Percentiles rank a stretch among this genome's conserved stretches.
These are phyloP conservation scores for Isatis tinctoria DNA, from an alignment of 345 rosid genomes.

Conservation along the genomic window DNA sequence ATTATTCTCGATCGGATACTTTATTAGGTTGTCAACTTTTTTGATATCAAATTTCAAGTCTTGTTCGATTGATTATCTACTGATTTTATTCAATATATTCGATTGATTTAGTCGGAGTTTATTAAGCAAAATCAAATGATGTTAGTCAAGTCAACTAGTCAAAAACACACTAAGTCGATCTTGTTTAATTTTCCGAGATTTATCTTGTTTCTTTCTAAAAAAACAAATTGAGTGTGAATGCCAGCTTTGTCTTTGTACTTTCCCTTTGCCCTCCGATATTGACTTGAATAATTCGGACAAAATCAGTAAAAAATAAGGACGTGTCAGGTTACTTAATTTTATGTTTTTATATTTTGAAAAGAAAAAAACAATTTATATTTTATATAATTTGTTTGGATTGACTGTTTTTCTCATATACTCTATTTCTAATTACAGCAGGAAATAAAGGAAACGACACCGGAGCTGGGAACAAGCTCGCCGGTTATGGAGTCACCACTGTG, in stretches of 20 bases:
- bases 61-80: background rate
- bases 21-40: background rate
- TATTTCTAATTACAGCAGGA: background rate
- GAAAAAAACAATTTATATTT: no score
- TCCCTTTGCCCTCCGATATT: background rate
- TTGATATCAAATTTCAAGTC: background rate
- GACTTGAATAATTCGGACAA: constrained; percentile 1
- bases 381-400: no score
- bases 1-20: background rate
- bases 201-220: background rate
- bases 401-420: background rate
- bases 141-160: background rate
- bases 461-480: constrained; percentile 30
- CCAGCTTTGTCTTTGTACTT: constrained; percentile 5
- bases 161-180: background rate
- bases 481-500: constrained; percentile 44
- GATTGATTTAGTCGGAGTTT: background rate
- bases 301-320: background rate
- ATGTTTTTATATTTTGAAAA: background rate
- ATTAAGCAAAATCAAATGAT: background rate
- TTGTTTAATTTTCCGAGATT: background rate
- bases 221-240: constrained; percentile 20
- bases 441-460: background rate
- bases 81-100: background rate
- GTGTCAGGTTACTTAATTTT: background rate